Evolutionary conservation across 257 asterid species (phyloP), one percentile per base, ranked within the genome.

Genomic region (Gentiana straminea): DNA sequence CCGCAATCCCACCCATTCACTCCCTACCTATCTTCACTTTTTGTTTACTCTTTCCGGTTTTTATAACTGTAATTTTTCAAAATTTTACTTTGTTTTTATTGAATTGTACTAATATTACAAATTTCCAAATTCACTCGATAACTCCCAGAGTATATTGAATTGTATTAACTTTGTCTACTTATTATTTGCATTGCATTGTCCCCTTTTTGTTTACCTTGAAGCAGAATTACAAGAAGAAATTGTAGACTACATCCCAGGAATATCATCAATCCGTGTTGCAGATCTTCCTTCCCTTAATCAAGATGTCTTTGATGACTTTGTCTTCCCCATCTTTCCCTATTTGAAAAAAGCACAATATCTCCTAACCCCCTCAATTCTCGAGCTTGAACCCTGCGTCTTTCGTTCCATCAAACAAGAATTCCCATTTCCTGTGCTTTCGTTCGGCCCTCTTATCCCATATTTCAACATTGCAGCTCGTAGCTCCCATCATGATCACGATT

Each of bases 361-460:
- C 39, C 46, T 85, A 52, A 13, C 74, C n/a, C 51, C 70, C 46
- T 60, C 82, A 13, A 62, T 82, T 49, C 68, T 35, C 45, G 84
- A 78, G 67, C 69, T 82, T 5, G 89, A 80, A 56, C 32, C 74
- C 35, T 64, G 51, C 59, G 77, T 33, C 1, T 38, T 80, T n/a
- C 68, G 75, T 54, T 82, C 78, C 52, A 37, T 86, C 3, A 71
- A 66, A 33, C 69, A 56, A 45, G 81, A 74, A 65, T 73, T 80
- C 49, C 7, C 78, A 34, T 69, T 73, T 59, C 86, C 89, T 0
- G 33, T 83, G 2, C 77, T 78, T 81, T 73, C 84, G 1, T 36
- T 78, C 49, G 95, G 93, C 56, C 89, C 95, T 0, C 68, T 78
- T 3, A 77, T 81, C 53, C 89, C 93, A 48, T 77, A 67, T 75